Evolutionary conservation across 139 green algal genomes (phyloP).

Genomic region (Spirogloea muscicola): DNA sequence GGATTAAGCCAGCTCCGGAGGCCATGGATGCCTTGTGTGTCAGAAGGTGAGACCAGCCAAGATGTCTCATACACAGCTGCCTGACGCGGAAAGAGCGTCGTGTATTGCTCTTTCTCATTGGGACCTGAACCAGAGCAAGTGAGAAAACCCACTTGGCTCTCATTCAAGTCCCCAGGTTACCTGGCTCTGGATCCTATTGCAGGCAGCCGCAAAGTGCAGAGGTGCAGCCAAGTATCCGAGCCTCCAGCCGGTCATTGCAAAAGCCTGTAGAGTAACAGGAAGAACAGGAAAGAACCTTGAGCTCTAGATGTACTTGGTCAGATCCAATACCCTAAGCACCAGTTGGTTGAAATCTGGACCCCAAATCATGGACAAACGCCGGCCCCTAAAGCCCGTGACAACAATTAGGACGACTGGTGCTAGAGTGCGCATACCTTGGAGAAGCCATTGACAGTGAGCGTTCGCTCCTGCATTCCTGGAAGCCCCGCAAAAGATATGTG

Average conservation of each 20-base stretch:
- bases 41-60: too few relatives aligned
- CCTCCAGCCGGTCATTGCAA: conserved; percentile 73
- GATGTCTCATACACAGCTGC: too few relatives aligned
- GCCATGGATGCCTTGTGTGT: too few relatives aligned
- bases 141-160: too few relatives aligned
- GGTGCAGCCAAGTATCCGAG: conserved; percentile 93
- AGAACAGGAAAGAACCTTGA: conserved; percentile 71
- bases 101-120: too few relatives aligned
- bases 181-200: conserved; percentile 19
- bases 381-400: conserved; percentile 64
- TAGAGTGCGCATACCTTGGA: conserved; percentile 72
- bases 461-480: conserved; percentile 85
- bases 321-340: conserved; percentile 60
- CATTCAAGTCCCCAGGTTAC: too few relatives aligned
- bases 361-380: conserved; percentile 71
- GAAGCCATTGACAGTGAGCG: conserved; percentile 96
- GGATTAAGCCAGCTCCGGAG: too few relatives aligned
- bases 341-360: conserved; percentile 77
- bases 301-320: conserved; percentile 87
- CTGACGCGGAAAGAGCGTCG: too few relatives aligned
- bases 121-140: too few relatives aligned
- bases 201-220: conserved; percentile 61
- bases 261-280: conserved; percentile 76
- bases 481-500: conserved; percentile 80
- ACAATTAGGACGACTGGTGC: conserved; percentile 72